Conservation (phyloP, 2,329 filamentous ascomycete genomes). For the Didymella sp. region DNA sequence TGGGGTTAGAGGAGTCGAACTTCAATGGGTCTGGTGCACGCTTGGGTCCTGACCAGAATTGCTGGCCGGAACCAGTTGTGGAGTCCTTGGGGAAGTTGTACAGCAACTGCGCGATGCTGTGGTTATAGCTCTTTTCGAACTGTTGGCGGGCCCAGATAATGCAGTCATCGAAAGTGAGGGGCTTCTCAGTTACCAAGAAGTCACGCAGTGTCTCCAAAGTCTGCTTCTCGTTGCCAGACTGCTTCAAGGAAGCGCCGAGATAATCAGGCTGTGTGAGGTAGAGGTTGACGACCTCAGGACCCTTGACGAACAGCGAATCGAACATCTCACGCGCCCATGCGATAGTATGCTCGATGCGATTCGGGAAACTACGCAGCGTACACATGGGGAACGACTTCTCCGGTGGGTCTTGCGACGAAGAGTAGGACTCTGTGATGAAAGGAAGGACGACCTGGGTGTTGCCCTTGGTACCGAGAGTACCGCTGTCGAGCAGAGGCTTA, state of each 20-base stretch:
- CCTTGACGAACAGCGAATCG: slow-evolving; percentile 91
- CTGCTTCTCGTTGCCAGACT: slow-evolving; percentile 93
- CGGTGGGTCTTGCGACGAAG: slow-evolving; percentile 93
- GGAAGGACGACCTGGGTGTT: slow-evolving; percentile 97
- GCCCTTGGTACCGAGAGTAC: slow-evolving; percentile 97
- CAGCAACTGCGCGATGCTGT: slow-evolving; percentile 91
- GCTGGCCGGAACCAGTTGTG: slow-evolving; percentile 82
- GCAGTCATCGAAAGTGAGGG: slow-evolving; percentile 92
- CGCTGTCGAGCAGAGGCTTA: slow-evolving; percentile 94
- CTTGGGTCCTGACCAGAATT: slow-evolving; percentile 98
- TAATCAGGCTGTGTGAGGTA: slow-evolving; percentile 94
- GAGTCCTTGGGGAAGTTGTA: slow-evolving; percentile 98
- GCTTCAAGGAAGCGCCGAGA: slow-evolving; percentile 83
- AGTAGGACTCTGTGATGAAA: slow-evolving; percentile 93
- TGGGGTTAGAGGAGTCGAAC: slow-evolving; percentile 83
- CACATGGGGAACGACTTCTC: slow-evolving; percentile 99
- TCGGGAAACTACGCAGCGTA: slow-evolving; percentile 94
- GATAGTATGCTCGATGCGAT: slow-evolving; percentile 98
- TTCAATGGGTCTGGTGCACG: slow-evolving; percentile 90
- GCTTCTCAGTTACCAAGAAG: slow-evolving; percentile 89
- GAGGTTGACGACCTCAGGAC: slow-evolving; percentile 90
- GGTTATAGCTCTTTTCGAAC: slow-evolving; percentile 97
- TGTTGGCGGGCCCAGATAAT: slow-evolving; percentile 92
- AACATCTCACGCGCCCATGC: slow-evolving; percentile 97
- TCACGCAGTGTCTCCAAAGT: slow-evolving; percentile 90